Evolutionary conservation across 1,139 yeast genomes (phyloP).

Genomic region (Sugiyamaella novakii): DNA sequence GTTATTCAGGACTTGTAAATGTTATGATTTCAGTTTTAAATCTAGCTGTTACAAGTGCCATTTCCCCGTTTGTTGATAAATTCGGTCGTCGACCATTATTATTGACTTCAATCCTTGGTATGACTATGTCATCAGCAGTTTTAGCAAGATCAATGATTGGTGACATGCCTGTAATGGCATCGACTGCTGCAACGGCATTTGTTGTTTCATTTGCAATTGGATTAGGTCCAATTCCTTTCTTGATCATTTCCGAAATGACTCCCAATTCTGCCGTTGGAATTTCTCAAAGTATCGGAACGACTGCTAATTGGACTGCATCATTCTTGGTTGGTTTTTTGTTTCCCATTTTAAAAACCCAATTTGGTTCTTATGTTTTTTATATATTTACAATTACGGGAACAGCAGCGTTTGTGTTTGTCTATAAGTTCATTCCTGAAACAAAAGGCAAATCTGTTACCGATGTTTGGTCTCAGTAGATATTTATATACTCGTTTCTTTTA

Average conservation of each 20-base stretch:
- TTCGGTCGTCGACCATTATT: constrained; percentile 78
- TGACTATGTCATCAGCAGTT: constrained; percentile 65
- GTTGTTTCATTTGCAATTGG: constrained; percentile 89
- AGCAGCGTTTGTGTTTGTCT: constrained; percentile 27
- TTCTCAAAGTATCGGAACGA: constrained; percentile 92
- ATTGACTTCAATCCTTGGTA: constrained; percentile 61
- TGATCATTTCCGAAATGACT: constrained; percentile 85
- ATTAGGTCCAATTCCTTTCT: constrained; percentile 91
- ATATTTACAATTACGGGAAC: constrained; percentile 55
- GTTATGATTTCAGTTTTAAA: constrained; percentile 74
- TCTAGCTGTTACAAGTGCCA: constrained; percentile 65
- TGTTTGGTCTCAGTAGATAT: constrained; percentile 13
- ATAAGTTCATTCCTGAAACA: constrained; percentile 68
- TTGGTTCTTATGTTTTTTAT: constrained; percentile 82
- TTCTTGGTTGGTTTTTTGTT: constrained; percentile 78
- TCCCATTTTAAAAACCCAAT: constrained; percentile 63
- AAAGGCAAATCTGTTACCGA: constrained; percentile 52
- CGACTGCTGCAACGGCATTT: constrained; percentile 67
- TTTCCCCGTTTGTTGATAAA: constrained; percentile 73
- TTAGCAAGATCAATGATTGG: constrained; percentile 67
- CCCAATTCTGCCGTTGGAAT: constrained; percentile 76
- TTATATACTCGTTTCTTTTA: no score
- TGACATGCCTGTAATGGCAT: constrained; percentile 55
- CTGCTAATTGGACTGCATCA: constrained; percentile 89
- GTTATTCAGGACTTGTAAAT: constrained; percentile 67